Evolutionary conservation across 768 basidiomycete genomes (phyloP), one percentile per base, ranked within the genome.

Genomic region (Fistulinella prunicolor): DNA sequence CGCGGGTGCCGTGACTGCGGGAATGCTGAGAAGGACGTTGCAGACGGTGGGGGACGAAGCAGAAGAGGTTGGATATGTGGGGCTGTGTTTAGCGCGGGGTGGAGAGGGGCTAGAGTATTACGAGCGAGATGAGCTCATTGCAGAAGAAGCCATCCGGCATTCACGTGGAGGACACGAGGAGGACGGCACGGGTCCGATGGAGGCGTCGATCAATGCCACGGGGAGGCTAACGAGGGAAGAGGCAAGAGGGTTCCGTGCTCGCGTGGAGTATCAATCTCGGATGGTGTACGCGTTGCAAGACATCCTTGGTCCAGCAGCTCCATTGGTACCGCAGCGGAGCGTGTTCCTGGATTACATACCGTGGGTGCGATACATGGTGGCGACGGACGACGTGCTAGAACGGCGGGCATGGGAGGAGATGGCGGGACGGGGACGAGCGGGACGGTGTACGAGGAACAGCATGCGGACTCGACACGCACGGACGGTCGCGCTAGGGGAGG

Each of bases 261-360:
- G 77, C 66, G 72, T 74, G 68, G 68, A 59, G 29, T 72, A 78
- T 66, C 72, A 73, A 58, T 50, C 59, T 45, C 61, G 65, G 60
- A 72, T 78, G 56, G 63, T 60, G 51, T 67, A 68, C 49, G 74
- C 77, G 58, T 65, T 89, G 56, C 69, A 73, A 48, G 71, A 72
- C 49, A 58, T 81, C 36, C 70, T 82, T 53, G 72, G 73, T 16
- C 61, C 68, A 44, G 63, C 70, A 17, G 62, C 67, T 23, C 68
- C 76, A 45, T 50, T 73, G 36, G 68, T 79, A 60, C 74, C 77
- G 12, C 70, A 76, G 40, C 59, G 60, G 17, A 67, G 69, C 32
- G 66, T 86, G 49, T 75, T 78, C 57, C 63, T 84, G 60, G 88
- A 94, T 40, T 87, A 89, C 66, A 68, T 80, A 55, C 85, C 91